Evolutionary conservation across 116 monocot genomes (phyloP).

Genomic region (Trichopus zeylanicus): DNA sequence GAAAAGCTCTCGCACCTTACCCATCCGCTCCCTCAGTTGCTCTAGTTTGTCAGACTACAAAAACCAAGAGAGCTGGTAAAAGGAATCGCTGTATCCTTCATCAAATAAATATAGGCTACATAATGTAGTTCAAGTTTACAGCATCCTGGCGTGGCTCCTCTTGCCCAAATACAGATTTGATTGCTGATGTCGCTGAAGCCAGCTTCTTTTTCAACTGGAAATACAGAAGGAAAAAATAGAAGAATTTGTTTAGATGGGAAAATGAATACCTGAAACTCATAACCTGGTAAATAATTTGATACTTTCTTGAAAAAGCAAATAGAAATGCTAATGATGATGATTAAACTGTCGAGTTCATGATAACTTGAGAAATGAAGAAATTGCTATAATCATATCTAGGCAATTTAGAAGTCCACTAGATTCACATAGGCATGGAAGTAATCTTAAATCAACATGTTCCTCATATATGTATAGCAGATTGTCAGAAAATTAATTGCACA

Average conservation of each 20-base stretch:
- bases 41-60: slow-evolving; percentile 80
- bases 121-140: slow-evolving; percentile 26
- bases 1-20: slow-evolving; percentile 91
- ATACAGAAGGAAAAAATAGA: background rate
- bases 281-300: background rate
- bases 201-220: slow-evolving; percentile 82
- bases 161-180: slow-evolving; percentile 96
- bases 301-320: no score
- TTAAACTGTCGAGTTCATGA: no score
- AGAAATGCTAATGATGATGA: no score
- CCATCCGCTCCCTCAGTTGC: slow-evolving; percentile 89
- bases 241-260: background rate
- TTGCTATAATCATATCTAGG: no score
- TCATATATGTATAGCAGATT: no score
- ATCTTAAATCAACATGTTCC: no score
- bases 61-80: background rate
- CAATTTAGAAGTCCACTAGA: no score
- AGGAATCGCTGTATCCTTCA: background rate
- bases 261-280: no score
- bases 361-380: no score
- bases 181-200: slow-evolving; percentile 86
- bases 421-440: no score
- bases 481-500: no score
- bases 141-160: slow-evolving; percentile 47
- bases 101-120: background rate